Conservation (phyloP, 768 basidiomycete species). For the Postia placenta region DNA sequence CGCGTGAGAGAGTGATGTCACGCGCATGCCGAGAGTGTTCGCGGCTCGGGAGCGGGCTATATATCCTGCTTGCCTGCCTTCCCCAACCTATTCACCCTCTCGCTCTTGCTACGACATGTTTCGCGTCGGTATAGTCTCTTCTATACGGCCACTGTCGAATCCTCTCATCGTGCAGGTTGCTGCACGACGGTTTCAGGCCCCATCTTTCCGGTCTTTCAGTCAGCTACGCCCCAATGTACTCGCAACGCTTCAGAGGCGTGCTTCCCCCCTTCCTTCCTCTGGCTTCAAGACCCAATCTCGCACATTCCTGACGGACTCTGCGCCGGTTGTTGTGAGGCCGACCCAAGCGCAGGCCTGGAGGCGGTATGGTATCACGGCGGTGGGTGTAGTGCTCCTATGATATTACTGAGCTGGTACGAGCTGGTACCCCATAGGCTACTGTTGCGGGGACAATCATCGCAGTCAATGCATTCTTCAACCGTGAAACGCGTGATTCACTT, state of each 20-base stretch:
- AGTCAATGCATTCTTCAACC: slow-evolving; percentile 62
- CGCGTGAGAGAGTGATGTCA: background rate
- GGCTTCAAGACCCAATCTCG: slow-evolving; percentile 31
- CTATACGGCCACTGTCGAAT: slow-evolving; percentile 16
- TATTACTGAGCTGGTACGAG: background rate
- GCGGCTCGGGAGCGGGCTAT: background rate
- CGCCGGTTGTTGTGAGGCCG: slow-evolving; percentile 29
- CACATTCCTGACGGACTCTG: slow-evolving; percentile 43
- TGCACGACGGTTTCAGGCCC: slow-evolving; percentile 13
- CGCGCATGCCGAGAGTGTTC: background rate
- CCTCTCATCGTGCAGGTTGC: slow-evolving; percentile 16
- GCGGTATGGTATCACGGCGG: slow-evolving; percentile 47
- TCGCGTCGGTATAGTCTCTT: slow-evolving; percentile 18
- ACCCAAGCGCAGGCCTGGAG: slow-evolving; percentile 39
- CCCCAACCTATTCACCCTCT: background rate
- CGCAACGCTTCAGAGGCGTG: slow-evolving; percentile 25
- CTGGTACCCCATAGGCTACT: slow-evolving; percentile 40
- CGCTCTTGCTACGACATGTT: slow-evolving; percentile 18
- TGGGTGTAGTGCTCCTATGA: slow-evolving; percentile 25
- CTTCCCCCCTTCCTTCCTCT: slow-evolving; percentile 14
- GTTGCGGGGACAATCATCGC: slow-evolving; percentile 67
- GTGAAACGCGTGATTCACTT: slow-evolving; percentile 70
- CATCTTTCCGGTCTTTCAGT: slow-evolving; percentile 26
- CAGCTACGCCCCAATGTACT: slow-evolving; percentile 25
- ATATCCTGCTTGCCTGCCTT: background rate